Evolutionary conservation across 768 basidiomycete species (phyloP).

Genomic region (Coprinopsis strossmayeri): DNA sequence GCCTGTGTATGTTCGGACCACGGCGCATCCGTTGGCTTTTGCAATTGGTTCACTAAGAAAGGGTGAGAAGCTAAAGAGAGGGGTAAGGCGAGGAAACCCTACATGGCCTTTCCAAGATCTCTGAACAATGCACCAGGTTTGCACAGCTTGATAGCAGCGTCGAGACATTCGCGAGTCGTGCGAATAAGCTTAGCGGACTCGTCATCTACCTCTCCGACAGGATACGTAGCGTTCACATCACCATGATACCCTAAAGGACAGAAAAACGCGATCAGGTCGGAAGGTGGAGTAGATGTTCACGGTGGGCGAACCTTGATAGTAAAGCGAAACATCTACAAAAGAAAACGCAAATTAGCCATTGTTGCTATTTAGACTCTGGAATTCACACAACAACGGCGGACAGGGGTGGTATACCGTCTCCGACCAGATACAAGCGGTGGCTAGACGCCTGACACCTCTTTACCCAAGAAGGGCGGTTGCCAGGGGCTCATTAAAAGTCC

Average conservation of each 20-base stretch:
- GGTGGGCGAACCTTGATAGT: constrained; percentile 54
- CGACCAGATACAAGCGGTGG: no score
- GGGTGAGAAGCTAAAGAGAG: constrained; percentile 2
- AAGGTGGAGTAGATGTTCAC: neutral
- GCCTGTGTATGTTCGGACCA: constrained; percentile 87
- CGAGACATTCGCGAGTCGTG: constrained; percentile 75
- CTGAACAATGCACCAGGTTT: constrained; percentile 90
- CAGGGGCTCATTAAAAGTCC: constrained; percentile 10
- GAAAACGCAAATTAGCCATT: neutral
- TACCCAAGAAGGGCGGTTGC: neutral
- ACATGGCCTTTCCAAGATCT: constrained; percentile 85
- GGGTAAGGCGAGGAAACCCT: constrained; percentile 22
- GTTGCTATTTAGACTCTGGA: neutral
- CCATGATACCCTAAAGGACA: constrained; percentile 68
- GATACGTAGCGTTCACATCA: constrained; percentile 91
- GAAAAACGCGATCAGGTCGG: neutral
- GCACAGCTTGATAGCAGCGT: constrained; percentile 87
- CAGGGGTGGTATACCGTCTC: no score
- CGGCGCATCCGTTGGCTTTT: constrained; percentile 77
- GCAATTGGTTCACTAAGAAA: constrained; percentile 68
- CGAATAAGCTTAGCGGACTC: constrained; percentile 78
- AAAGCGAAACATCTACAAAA: constrained; percentile 66
- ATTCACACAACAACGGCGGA: no score
- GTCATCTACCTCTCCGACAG: constrained; percentile 80
- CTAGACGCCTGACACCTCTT: neutral